Percentiles rank a stretch among this genome's conserved stretches.
Conservation (phyloP, 768 basidiomycete species). For the Tricholoma furcatifolium region DNA sequence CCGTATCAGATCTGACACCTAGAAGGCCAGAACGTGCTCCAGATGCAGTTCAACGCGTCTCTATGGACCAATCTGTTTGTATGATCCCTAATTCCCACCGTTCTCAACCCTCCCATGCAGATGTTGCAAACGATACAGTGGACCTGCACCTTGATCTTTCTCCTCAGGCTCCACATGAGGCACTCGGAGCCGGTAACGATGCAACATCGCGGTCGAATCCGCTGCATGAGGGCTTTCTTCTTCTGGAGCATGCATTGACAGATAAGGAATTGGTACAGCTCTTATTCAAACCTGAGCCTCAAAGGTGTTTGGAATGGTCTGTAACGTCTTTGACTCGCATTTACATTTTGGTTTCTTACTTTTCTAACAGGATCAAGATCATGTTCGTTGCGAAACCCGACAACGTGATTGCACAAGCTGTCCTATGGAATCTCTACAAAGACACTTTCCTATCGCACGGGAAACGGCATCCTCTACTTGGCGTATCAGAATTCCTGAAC, state of each 20-base stretch:
- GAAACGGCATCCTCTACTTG: too few relatives aligned
- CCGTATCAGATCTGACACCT: background rate
- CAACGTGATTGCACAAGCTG: too few relatives aligned
- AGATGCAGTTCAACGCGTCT: background rate
- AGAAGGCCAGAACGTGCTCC: background rate
- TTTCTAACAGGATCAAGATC: too few relatives aligned
- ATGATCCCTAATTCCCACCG: background rate
- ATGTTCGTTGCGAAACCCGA: too few relatives aligned
- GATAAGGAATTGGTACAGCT: too few relatives aligned
- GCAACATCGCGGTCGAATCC: slow-evolving; percentile 1
- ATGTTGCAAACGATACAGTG: background rate
- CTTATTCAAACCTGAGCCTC: too few relatives aligned
- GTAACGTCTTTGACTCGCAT: too few relatives aligned
- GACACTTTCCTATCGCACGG: too few relatives aligned
- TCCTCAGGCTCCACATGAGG: slow-evolving; percentile 1
- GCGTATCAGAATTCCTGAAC: too few relatives aligned
- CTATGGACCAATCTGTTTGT: background rate
- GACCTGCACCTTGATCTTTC: slow-evolving; percentile 1
- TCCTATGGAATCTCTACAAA: too few relatives aligned
- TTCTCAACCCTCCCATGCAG: background rate
- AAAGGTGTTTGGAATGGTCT: too few relatives aligned
- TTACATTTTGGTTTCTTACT: too few relatives aligned
- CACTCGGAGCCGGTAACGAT: background rate
- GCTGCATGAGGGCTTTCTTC: background rate
- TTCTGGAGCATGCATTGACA: background rate